Evolutionary conservation across 1,139 yeast genomes (phyloP).

Genomic region (Suhomyces bokatorum): DNA sequence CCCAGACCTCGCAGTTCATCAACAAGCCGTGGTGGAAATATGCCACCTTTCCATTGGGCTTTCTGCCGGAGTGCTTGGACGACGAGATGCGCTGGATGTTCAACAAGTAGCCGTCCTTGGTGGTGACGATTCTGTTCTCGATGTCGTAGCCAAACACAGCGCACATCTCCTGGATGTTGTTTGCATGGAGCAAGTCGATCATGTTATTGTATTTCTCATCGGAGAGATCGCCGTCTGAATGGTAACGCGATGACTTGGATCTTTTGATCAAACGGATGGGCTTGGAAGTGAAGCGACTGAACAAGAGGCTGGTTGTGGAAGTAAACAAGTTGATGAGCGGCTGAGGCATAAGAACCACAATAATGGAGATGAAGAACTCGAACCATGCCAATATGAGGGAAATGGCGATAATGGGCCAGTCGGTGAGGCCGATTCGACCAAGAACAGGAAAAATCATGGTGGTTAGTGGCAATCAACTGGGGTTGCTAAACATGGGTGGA

Average conservation of each 20-base stretch:
- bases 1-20: slow-evolving; percentile 92
- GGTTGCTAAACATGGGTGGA: no score
- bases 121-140: slow-evolving; percentile 40
- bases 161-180: slow-evolving; percentile 37
- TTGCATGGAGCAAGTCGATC: slow-evolving; percentile 36
- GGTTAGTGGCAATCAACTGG: background rate
- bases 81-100: slow-evolving; percentile 33
- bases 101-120: slow-evolving; percentile 42
- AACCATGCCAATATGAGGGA: slow-evolving; percentile 44
- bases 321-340: slow-evolving; percentile 34
- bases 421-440: slow-evolving; percentile 33
- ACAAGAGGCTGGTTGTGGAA: slow-evolving; percentile 28
- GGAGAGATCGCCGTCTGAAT: slow-evolving; percentile 16
- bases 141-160: slow-evolving; percentile 40
- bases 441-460: slow-evolving; percentile 40
- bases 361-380: slow-evolving; percentile 36
- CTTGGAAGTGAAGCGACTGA: slow-evolving; percentile 27
- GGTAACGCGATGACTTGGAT: slow-evolving; percentile 8
- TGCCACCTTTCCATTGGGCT: slow-evolving; percentile 48
- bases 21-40: slow-evolving; percentile 89
- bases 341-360: slow-evolving; percentile 37
- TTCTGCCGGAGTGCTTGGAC: slow-evolving; percentile 8
- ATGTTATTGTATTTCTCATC: slow-evolving; percentile 29
- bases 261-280: slow-evolving; percentile 24
- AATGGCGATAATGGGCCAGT: slow-evolving; percentile 39